These are phyloP conservation scores for Pseudevernia furfuracea DNA, from an alignment of 495 filamentous ascomycete genomes.

Conservation along the genomic window DNA sequence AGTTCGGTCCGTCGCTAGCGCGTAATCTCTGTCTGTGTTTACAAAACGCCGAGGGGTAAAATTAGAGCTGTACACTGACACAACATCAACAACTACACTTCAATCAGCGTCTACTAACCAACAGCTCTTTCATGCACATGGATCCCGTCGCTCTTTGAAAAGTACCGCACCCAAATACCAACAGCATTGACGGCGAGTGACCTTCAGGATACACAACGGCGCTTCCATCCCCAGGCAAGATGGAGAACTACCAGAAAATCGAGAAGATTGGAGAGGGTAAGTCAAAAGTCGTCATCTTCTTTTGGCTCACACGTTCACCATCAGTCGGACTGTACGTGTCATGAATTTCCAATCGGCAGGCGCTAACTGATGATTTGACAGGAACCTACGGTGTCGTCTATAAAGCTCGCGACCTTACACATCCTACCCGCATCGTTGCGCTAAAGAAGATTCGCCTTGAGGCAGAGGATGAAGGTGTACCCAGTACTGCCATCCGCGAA, in stretches of 20 bases:
- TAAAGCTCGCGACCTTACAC: constrained; percentile 76
- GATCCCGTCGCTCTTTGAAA: background rate
- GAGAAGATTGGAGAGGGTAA: constrained; percentile 99
- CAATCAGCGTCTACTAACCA: constrained; percentile 16
- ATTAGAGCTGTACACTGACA: background rate
- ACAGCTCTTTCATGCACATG: constrained; percentile 12
- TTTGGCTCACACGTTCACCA: background rate
- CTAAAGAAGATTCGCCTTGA: constrained; percentile 98
- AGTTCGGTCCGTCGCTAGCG: constrained; percentile 11
- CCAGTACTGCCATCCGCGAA: constrained; percentile 92
- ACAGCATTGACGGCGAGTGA: background rate
- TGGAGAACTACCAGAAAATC: constrained; percentile 99
- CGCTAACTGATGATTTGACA: constrained; percentile 29
- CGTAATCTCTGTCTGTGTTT: constrained; percentile 22
- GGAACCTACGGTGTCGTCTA: constrained; percentile 92
- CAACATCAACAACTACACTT: constrained; percentile 3
- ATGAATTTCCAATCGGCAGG: background rate
- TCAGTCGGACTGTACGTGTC: background rate
- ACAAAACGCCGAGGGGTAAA: constrained; percentile 14
- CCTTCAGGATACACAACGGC: background rate
- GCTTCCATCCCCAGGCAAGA: constrained; percentile 31
- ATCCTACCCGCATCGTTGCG: constrained; percentile 77
- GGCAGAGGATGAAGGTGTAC: constrained; percentile 94
- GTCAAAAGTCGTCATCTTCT: constrained; percentile 4
- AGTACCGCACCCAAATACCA: background rate